Evolutionary conservation across 164 flowering plant species (phyloP), one percentile per base, ranked within the genome.

Genomic region (Liriodendron chinense): DNA sequence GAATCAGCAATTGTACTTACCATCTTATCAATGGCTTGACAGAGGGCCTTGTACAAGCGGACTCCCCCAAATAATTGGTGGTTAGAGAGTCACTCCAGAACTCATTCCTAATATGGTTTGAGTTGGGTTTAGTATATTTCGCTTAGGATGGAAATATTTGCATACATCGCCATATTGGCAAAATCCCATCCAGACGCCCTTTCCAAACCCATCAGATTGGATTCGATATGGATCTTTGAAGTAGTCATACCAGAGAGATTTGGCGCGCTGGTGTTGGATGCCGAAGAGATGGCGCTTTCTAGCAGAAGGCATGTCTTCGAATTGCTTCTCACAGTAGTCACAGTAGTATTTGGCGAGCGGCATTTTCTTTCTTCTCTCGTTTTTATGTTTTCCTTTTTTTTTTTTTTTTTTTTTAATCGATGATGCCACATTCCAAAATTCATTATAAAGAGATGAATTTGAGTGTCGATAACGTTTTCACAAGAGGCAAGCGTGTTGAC

Each of bases 321-420:
- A 96, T 69, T 92, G 82, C 80, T 96, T 94, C 80, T 94, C 95
- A 82, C 99, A 96, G 82, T 96, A 96, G 67, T 96, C 99, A 82
- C 99, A 96, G 82, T 89, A 81, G 77, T 90, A 94, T 78, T 91
- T 94, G 70, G 87, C 89, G 80, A 89, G 50, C 50, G 94, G 90
- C 97, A 92, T 81, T 43, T 16, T 14, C 20, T 20, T 26, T 43
- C 18, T 16, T 64, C 43, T 16, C 14, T 12, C 14, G n/a, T n/a
- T n/a, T n/a, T n/a, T n/a, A n/a, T n/a, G n/a, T n/a, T n/a, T n/a
- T n/a, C n/a, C n/a, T n/a, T n/a, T n/a, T n/a, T n/a, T n/a, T n/a
- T n/a, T n/a, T n/a, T n/a, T n/a, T n/a, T n/a, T n/a, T n/a, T n/a
- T n/a, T n/a, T n/a, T n/a, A n/a, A n/a, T n/a, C n/a, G n/a, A n/a